Conservation (phyloP, 768 basidiomycete species). For the Suillus hirtellus region DNA sequence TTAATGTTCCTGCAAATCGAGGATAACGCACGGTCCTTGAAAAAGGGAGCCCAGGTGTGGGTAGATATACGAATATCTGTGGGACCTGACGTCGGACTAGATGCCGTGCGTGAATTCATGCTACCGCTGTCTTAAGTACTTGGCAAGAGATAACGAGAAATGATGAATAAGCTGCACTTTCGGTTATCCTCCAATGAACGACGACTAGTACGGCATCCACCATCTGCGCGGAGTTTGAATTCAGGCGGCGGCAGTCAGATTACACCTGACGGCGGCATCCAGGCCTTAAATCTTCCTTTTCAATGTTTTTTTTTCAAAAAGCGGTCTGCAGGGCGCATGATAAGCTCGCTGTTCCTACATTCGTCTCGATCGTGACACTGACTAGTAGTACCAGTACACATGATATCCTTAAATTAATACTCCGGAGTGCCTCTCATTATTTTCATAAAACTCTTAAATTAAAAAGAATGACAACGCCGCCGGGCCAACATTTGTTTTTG, state of each 20-base stretch:
- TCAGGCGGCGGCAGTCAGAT: background rate
- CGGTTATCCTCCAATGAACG: background rate
- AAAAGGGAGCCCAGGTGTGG: background rate
- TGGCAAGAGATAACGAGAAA: constrained; percentile 16
- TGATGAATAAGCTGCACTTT: constrained; percentile 15
- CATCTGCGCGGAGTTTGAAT: no score
- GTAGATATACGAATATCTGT: constrained; percentile 25
- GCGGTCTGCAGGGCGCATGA: no score
- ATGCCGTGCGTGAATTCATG: constrained; percentile 12
- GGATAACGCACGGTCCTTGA: constrained; percentile 8
- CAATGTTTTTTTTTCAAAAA: no score
- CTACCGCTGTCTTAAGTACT: background rate
- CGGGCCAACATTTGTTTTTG: no score
- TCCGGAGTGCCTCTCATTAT: background rate
- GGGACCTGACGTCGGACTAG: constrained; percentile 16
- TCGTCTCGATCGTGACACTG: no score
- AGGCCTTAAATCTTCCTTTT: no score
- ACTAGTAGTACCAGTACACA: no score
- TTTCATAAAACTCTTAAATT: background rate
- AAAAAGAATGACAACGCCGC: background rate
- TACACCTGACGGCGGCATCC: background rate
- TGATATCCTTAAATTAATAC: background rate
- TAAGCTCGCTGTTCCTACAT: no score
- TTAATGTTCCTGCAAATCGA: background rate
- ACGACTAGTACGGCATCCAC: no score